Evolutionary conservation across 345 rosid species (phyloP), one percentile per base, ranked within the genome.

Genomic region (Microthlaspi erraticum): DNA sequence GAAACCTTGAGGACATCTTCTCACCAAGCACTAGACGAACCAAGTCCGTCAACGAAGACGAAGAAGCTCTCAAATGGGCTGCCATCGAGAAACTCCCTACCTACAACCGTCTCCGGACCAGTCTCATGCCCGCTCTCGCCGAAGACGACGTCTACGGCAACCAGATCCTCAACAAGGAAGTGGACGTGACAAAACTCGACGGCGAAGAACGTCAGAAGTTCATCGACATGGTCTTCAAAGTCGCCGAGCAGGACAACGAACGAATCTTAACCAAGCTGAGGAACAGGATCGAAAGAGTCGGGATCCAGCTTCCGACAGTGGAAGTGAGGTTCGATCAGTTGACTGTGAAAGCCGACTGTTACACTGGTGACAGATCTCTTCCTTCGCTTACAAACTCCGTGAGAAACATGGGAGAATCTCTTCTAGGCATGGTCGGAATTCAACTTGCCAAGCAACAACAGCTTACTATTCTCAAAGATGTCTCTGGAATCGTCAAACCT

Each of bases 21-120:
- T 71, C 83, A 6, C 65, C 77, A 10, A 83, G 83, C 1, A 84
- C 93, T 1, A 77, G 91, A 56, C 71, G 89, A 34, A 82, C 81
- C 45, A 81, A 81, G 46, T 76, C 75, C 1, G 76, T 73, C 2
- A 86, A 82, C 37, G 96, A 87, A 51, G 98, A 93, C 29, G 96
- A 93, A 75, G 98, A 93, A 68, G 96, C 97, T 16, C 85, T 93
- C 6, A 93, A 83, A 81, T 93, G 98, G 98, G 98, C 97, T 5
- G 97, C 98, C 20, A 88, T 93, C 38, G 98, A 93, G 83, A 88
- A 82, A 45, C 64, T 93, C 32, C 98, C 98, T 4, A 93, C 98
- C 0, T 93, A 88, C 70, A 87, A 80, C 59, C 83, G 98, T 20
- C 58, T 93, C 17, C 83, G 96, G 12, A 93, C 96, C 38, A 83